Conservation (phyloP, 371 early-diverging fungal species). For the Conidiobolus incongruus region DNA sequence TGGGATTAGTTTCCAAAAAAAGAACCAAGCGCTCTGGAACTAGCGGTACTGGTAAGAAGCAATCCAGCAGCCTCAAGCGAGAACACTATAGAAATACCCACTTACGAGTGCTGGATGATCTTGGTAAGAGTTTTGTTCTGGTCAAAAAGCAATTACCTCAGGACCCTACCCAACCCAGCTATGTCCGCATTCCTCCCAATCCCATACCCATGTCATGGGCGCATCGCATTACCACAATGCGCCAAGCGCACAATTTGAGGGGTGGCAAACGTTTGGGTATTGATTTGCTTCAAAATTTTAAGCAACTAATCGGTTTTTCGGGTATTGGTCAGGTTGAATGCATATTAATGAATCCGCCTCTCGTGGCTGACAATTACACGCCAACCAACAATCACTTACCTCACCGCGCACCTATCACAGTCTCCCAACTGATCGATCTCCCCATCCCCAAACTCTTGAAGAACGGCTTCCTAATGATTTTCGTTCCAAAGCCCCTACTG, state of each 20-base stretch:
- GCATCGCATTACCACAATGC: slow-evolving; percentile 28
- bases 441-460: slow-evolving; percentile 34
- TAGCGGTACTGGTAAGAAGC: no score
- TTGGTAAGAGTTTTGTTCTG: slow-evolving; percentile 29
- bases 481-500: slow-evolving; percentile 73
- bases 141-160: slow-evolving; percentile 31
- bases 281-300: no score
- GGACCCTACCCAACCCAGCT: slow-evolving; percentile 66
- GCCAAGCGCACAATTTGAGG: slow-evolving; percentile 6
- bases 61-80: no score
- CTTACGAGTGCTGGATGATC: no score
- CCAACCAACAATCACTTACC: no score
- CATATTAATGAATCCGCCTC: slow-evolving; percentile 80
- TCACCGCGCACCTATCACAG: background rate
- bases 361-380: slow-evolving; percentile 49
- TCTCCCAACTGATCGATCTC: slow-evolving; percentile 7
- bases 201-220: slow-evolving; percentile 76
- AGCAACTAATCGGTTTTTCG: no score
- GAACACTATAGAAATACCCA: no score
- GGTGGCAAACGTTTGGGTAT: no score
- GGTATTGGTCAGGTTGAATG: no score
- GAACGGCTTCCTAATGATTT: slow-evolving; percentile 71
- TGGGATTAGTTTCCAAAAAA: no score
- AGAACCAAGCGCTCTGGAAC: no score
- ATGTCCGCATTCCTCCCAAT: slow-evolving; percentile 60